phyloP scores from a whole-genome alignment of 2,329 filamentous ascomycete species.

The Alternaria metachromatica region DNA sequence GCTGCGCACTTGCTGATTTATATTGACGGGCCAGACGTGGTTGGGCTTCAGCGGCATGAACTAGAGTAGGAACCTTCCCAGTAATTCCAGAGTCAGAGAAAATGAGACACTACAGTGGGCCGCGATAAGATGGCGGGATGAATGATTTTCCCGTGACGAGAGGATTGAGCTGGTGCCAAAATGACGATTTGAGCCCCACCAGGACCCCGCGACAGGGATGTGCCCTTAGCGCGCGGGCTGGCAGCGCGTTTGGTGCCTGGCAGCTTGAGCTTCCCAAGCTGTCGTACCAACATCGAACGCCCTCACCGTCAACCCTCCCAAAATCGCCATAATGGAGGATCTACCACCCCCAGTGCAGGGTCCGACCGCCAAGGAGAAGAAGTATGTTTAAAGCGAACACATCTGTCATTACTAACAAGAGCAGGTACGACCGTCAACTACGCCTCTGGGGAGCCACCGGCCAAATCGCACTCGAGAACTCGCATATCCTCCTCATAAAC shows the following conservation, averaged over 20 bases:
- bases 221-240: conserved; percentile 15
- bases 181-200: conserved; percentile 15
- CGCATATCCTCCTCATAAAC: conserved; percentile 90
- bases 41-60: conserved; percentile 23
- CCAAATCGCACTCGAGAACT: conserved; percentile 86
- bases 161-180: not conserved
- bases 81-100: not conserved
- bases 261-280: conserved; percentile 5
- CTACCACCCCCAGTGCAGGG: conserved; percentile 51
- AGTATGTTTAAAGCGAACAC: conserved; percentile 37
- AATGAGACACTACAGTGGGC: not conserved
- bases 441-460: conserved; percentile 93
- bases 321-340: conserved; percentile 36
- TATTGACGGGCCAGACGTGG: conserved; percentile 17
- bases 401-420: conserved; percentile 49
- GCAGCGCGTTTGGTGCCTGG: conserved; percentile 9
- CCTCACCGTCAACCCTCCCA: not conserved
- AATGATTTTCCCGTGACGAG: conserved; percentile 11
- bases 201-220: conserved; percentile 19
- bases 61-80: not conserved
- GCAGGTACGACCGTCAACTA: conserved; percentile 85
- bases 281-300: conserved; percentile 3
- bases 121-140: not conserved
- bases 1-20: conserved; percentile 34
- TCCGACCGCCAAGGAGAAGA: conserved; percentile 58